A percentile compares a stretch with the other conserved stretches of the same genome.
These are phyloP conservation scores for Ulmus americana DNA, from an alignment of 331 rosid species.

Conservation along the genomic window DNA sequence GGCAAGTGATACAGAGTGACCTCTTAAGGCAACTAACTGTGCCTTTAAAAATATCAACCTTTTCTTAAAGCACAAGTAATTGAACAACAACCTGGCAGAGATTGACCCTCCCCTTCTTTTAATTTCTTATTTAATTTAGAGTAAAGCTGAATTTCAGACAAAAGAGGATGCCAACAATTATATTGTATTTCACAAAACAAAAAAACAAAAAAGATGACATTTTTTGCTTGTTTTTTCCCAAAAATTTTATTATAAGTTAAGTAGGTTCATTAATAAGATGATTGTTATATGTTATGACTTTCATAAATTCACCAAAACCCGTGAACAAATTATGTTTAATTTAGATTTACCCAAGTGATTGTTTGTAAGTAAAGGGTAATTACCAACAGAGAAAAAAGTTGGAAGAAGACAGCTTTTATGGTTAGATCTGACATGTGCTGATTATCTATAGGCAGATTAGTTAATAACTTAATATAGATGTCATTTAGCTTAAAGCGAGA, in stretches of 20 bases:
- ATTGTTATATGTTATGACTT: no score
- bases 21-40: neutral
- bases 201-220: neutral
- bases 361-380: no score
- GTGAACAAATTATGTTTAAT: no score
- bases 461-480: slow-evolving; percentile 15
- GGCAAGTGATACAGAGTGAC: slow-evolving; percentile 6
- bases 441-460: slow-evolving; percentile 4
- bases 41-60: neutral
- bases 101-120: neutral
- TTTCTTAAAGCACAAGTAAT: slow-evolving; percentile 5
- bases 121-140: neutral
- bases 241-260: no score
- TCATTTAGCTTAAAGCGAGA: slow-evolving; percentile 26
- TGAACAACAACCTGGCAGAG: slow-evolving; percentile 13
- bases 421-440: slow-evolving; percentile 13
- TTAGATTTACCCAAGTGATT: no score
- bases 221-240: neutral
- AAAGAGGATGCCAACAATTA: neutral
- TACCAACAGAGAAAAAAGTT: neutral
- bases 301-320: no score
- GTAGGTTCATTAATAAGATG: no score
- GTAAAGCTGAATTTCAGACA: slow-evolving; percentile 3
- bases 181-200: neutral
- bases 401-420: slow-evolving; percentile 5